These are phyloP conservation scores for Daldinia loculata DNA, from an alignment of 495 filamentous ascomycete genomes.

Conservation along the genomic window DNA sequence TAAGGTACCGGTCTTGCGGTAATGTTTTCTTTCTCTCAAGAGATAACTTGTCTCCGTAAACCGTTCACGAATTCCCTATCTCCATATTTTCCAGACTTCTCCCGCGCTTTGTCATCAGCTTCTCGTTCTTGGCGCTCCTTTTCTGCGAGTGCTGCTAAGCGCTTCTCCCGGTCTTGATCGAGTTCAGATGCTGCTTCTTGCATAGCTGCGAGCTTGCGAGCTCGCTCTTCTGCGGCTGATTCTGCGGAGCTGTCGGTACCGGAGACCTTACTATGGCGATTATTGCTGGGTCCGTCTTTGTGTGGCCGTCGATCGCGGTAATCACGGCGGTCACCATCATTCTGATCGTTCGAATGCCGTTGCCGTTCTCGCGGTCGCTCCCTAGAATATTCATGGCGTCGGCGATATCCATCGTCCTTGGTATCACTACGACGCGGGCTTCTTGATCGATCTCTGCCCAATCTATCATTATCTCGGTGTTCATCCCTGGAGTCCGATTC, in stretches of 20 bases:
- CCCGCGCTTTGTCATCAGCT: conserved; percentile 67
- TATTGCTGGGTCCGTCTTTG: conserved; percentile 25
- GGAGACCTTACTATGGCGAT: not conserved
- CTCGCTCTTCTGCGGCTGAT: conserved; percentile 62
- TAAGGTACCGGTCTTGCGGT: too few relatives aligned
- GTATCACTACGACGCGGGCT: conserved; percentile 44
- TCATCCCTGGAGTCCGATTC: conserved; percentile 37
- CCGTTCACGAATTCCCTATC: conserved; percentile 68
- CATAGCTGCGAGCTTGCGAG: conserved; percentile 84
- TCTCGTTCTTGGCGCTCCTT: conserved; percentile 70
- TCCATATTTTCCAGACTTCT: conserved; percentile 66
- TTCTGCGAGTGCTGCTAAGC: conserved; percentile 72
- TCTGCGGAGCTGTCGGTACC: conserved; percentile 24
- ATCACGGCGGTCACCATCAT: conserved; percentile 15
- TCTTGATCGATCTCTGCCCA: conserved; percentile 44
- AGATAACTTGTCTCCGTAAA: conserved; percentile 60
- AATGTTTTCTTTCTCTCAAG: conserved; percentile 1
- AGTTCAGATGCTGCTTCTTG: conserved; percentile 82
- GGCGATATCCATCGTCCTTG: conserved; percentile 37
- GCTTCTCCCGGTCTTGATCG: conserved; percentile 74
- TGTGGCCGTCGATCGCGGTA: conserved; percentile 29
- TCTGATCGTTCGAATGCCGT: conserved; percentile 28
- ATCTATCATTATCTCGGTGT: conserved; percentile 38
- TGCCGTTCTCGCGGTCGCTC: conserved; percentile 30
- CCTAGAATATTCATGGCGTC: conserved; percentile 41